Percentiles rank a stretch among this genome's conserved stretches.
Conservation (phyloP, 2,329 filamentous ascomycete genomes). For the Paecilomyces fulvus region DNA sequence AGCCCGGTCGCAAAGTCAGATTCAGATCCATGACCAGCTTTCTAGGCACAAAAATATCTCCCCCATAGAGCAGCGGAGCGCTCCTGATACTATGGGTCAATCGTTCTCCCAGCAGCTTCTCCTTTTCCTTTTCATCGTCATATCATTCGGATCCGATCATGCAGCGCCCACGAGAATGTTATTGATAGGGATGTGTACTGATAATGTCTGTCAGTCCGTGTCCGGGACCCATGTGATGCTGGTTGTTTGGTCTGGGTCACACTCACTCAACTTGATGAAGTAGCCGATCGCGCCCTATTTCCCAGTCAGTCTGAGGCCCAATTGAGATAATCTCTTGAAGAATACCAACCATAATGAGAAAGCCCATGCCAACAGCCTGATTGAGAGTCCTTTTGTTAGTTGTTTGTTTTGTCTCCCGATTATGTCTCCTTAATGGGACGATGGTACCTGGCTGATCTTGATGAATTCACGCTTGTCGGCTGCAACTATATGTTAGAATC, state of each 20-base stretch:
- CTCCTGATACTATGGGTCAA: neutral
- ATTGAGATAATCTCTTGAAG: neutral
- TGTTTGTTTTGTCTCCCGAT: neutral
- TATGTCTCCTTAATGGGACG: neutral
- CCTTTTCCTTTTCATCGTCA: neutral
- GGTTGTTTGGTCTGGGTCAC: slow-evolving; percentile 12
- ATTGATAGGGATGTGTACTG: slow-evolving; percentile 45
- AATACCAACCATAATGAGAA: slow-evolving; percentile 44
- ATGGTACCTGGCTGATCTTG: slow-evolving; percentile 48
- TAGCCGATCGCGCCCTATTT: slow-evolving; percentile 47
- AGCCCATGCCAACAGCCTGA: slow-evolving; percentile 46
- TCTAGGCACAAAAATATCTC: neutral
- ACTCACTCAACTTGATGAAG: slow-evolving; percentile 52
- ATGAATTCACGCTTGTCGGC: slow-evolving; percentile 53
- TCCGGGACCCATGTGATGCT: neutral
- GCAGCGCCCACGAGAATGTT: slow-evolving; percentile 42
- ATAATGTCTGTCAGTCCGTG: neutral
- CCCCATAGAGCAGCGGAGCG: neutral
- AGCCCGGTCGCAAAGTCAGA: neutral
- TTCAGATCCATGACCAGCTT: neutral
- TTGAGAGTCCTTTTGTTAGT: neutral
- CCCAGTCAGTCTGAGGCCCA: slow-evolving; percentile 3
- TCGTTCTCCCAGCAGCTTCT: neutral
- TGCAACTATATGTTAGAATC: slow-evolving; percentile 17
- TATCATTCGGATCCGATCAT: slow-evolving; percentile 8